phyloP scores from a whole-genome alignment of 2,329 filamentous ascomycete genomes.

The Apiospora malaysiana region DNA sequence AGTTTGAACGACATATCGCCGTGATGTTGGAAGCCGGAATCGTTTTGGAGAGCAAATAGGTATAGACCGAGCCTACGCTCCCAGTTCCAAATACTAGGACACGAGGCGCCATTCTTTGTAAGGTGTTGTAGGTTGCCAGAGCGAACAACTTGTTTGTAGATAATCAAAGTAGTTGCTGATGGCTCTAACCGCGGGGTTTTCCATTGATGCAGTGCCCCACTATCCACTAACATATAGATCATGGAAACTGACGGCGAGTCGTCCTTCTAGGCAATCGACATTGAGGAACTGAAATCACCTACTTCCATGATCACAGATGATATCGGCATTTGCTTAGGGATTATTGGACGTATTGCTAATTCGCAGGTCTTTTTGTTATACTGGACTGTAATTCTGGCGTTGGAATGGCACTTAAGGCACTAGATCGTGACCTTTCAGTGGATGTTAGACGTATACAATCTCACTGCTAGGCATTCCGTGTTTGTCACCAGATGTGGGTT shows the following conservation, averaged over 20 bases:
- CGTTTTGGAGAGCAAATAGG: slow-evolving; percentile 34
- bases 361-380: too few relatives aligned
- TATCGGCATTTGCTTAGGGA: too few relatives aligned
- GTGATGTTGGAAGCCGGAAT: slow-evolving; percentile 35
- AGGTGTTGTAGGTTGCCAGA: background rate
- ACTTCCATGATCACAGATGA: too few relatives aligned
- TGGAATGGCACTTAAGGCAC: too few relatives aligned
- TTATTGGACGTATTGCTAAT: too few relatives aligned
- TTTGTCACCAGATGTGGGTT: too few relatives aligned
- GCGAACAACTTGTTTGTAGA: background rate
- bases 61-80: slow-evolving; percentile 39
- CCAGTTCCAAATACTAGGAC: slow-evolving; percentile 43
- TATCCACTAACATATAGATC: background rate
- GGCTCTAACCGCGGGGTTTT: background rate
- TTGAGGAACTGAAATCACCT: too few relatives aligned
- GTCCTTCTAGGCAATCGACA: background rate
- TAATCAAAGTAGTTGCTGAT: background rate
- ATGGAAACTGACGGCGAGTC: background rate
- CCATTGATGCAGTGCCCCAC: background rate
- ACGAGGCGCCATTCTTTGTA: slow-evolving; percentile 29
- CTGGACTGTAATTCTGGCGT: too few relatives aligned
- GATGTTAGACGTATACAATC: too few relatives aligned
- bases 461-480: too few relatives aligned
- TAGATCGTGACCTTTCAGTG: too few relatives aligned
- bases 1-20: slow-evolving; percentile 41